phyloP scores from a whole-genome alignment of 176 grass and related monocot genomes.

The Zea luxurians region DNA sequence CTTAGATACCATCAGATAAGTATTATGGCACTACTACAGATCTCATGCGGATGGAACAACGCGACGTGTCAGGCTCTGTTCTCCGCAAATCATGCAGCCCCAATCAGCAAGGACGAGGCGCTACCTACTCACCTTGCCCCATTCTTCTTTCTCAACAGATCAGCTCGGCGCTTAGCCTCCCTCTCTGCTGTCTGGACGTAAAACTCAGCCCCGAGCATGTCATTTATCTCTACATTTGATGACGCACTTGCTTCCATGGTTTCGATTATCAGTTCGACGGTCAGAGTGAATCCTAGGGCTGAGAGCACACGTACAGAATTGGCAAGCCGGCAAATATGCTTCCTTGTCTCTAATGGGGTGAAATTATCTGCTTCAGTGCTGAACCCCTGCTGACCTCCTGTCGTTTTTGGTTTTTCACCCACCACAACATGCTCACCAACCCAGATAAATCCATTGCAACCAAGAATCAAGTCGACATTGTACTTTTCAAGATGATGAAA shows the following conservation, averaged over 20 bases:
- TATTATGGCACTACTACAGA: neutral
- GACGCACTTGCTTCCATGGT: constrained; percentile 58
- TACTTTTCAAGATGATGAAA: constrained; percentile 85
- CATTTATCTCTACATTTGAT: constrained; percentile 59
- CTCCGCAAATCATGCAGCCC: neutral
- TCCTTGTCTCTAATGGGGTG: constrained; percentile 61
- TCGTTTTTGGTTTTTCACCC: constrained; percentile 37
- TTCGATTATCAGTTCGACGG: constrained; percentile 55
- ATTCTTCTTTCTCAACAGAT: constrained; percentile 50
- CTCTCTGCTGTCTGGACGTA: constrained; percentile 72
- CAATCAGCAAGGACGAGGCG: neutral
- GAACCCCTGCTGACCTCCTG: constrained; percentile 42
- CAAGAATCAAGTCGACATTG: constrained; percentile 73
- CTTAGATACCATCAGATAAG: neutral
- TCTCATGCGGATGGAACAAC: constrained; percentile 1
- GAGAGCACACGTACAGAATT: constrained; percentile 73
- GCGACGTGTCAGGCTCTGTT: neutral
- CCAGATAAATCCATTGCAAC: constrained; percentile 93
- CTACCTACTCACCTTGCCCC: constrained; percentile 33
- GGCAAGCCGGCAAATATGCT: constrained; percentile 75
- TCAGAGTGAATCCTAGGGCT: constrained; percentile 77
- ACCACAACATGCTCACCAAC: constrained; percentile 73
- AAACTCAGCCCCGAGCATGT: constrained; percentile 85
- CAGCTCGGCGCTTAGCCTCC: constrained; percentile 59
- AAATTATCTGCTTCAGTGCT: constrained; percentile 33